Percentiles rank a stretch among this genome's conserved stretches.
Evolutionary conservation across 2,329 filamentous ascomycete species (phyloP).

Genomic region (Claviceps cyperi): DNA sequence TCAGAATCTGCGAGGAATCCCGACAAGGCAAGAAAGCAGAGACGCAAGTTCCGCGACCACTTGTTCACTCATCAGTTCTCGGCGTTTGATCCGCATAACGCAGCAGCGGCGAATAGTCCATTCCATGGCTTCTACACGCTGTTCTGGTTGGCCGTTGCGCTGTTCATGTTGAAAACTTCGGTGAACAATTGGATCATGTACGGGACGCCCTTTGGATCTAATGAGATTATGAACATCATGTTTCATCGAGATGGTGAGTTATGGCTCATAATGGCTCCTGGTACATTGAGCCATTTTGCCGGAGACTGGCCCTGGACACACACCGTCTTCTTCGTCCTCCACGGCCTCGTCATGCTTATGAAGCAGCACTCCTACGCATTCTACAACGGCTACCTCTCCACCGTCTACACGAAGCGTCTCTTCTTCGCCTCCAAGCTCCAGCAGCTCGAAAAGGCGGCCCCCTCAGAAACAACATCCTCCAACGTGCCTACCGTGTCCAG

Average conservation of each 20-base stretch:
- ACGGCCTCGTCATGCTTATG: slow-evolving; percentile 65
- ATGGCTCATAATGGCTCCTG: background rate
- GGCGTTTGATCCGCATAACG: slow-evolving; percentile 60
- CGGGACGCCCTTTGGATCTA: slow-evolving; percentile 53
- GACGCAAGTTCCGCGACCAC: slow-evolving; percentile 29
- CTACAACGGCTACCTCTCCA: slow-evolving; percentile 61
- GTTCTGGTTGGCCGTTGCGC: slow-evolving; percentile 57
- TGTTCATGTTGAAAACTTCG: slow-evolving; percentile 53
- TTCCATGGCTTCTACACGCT: slow-evolving; percentile 71
- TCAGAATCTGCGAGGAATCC: slow-evolving; percentile 12
- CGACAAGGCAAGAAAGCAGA: slow-evolving; percentile 6
- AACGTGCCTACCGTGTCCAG: slow-evolving; percentile 26
- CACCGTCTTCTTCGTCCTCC: slow-evolving; percentile 62
- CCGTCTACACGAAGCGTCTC: slow-evolving; percentile 36
- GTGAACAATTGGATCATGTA: slow-evolving; percentile 54
- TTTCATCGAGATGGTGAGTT: slow-evolving; percentile 31
- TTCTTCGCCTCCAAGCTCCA: slow-evolving; percentile 35
- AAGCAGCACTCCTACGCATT: slow-evolving; percentile 72
- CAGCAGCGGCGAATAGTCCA: slow-evolving; percentile 46
- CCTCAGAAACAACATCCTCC: slow-evolving; percentile 27
- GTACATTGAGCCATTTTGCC: too few species aligned
- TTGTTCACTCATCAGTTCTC: slow-evolving; percentile 63
- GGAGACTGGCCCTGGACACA: slow-evolving; percentile 70
- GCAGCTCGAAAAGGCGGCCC: slow-evolving; percentile 40
- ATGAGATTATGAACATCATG: slow-evolving; percentile 61